Evolutionary conservation across 2,329 filamentous ascomycete species (phyloP).

Genomic region (Claviceps digitariae): DNA sequence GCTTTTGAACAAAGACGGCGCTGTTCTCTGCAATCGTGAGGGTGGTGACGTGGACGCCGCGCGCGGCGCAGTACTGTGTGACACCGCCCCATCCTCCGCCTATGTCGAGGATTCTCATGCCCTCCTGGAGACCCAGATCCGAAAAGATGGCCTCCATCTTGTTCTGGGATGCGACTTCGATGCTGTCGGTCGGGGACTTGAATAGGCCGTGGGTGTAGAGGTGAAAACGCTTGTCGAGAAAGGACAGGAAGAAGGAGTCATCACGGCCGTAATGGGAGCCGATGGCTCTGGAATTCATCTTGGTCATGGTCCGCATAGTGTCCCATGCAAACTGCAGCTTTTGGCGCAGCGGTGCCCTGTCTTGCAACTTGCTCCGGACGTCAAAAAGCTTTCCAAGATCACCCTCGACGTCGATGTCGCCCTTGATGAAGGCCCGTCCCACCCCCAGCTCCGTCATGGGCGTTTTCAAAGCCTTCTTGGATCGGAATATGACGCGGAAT

Average conservation of each 20-base stretch:
- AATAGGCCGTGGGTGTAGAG: slow-evolving; percentile 2
- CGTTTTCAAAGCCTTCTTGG: neutral
- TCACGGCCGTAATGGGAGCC: neutral
- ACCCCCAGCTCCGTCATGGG: slow-evolving; percentile 1
- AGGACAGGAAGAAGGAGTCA: neutral
- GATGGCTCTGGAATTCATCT: neutral
- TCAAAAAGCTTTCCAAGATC: neutral
- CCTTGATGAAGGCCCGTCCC: slow-evolving; percentile 1
- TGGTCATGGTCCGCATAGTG: neutral
- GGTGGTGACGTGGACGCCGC: slow-evolving; percentile 1
- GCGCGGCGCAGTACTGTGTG: neutral
- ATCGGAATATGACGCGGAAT: neutral
- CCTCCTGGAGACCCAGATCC: neutral
- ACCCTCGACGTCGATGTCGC: slow-evolving; percentile 2
- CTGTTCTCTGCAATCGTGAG: neutral
- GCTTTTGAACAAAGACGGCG: neutral
- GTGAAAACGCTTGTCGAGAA: neutral
- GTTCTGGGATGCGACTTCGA: neutral
- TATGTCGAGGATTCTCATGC: slow-evolving; percentile 1
- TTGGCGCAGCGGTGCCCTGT: slow-evolving; percentile 1
- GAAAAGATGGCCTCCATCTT: slow-evolving; percentile 2
- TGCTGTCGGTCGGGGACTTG: neutral
- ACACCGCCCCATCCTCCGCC: slow-evolving; percentile 3
- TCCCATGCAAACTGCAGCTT: slow-evolving; percentile 1
- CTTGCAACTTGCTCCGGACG: neutral